phyloP scores from a whole-genome alignment of 2,329 filamentous ascomycete genomes.

The Calonectria pauciramosa region DNA sequence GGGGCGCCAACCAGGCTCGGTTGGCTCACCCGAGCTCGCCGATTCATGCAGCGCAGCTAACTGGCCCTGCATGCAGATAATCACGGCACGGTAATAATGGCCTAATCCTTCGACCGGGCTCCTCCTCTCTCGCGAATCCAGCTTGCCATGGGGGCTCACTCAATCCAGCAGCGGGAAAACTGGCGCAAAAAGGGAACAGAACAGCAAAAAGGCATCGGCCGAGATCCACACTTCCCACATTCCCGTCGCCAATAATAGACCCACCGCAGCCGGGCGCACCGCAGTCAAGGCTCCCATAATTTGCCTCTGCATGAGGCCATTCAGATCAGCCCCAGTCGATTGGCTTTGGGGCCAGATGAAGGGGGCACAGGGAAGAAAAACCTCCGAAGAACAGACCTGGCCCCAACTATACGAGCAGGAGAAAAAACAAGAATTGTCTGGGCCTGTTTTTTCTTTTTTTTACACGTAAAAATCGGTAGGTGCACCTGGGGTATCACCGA shows the following conservation, averaged over 20 bases:
- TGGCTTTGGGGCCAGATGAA: background rate
- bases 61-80: background rate
- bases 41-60: constrained; percentile 1
- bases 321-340: background rate
- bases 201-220: background rate
- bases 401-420: background rate
- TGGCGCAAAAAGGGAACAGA: background rate
- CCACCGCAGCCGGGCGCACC: background rate
- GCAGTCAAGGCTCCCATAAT: background rate
- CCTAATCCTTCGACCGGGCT: background rate
- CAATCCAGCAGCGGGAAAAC: background rate
- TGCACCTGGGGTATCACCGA: background rate
- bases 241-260: background rate
- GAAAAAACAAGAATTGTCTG: background rate
- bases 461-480: background rate
- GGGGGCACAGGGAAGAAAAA: background rate
- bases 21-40: background rate
- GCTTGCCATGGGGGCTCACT: too few relatives aligned
- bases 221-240: constrained; percentile 4
- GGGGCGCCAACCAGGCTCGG: background rate
- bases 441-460: background rate
- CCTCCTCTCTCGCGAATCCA: background rate
- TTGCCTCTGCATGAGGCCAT: background rate
- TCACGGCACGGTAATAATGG: background rate
- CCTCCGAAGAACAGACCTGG: background rate